Percentiles rank a stretch among this genome's conserved stretches.
phyloP scores from a whole-genome alignment of 148 eudicot genomes.

The Arbutus unedo region DNA sequence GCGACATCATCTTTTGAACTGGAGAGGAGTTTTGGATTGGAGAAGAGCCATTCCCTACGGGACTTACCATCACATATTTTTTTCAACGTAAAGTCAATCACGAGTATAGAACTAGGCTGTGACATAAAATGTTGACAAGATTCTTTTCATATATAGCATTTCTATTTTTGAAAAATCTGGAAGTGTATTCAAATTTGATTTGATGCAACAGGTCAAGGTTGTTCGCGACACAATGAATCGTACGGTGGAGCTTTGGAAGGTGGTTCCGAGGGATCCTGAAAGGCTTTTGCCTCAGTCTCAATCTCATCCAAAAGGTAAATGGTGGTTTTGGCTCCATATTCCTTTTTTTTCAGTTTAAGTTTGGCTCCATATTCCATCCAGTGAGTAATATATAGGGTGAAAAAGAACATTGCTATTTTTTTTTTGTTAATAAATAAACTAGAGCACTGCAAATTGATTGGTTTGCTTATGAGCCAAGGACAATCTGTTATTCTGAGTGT shows the following conservation, averaged over 20 bases:
- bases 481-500: background rate
- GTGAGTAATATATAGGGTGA: background rate
- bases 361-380: too few relatives aligned
- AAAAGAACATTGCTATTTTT: background rate
- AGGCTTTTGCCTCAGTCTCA: constrained; percentile 29
- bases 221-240: constrained; percentile 70
- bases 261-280: constrained; percentile 39
- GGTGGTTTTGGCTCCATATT: background rate
- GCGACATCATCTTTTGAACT: too few relatives aligned
- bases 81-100: background rate
- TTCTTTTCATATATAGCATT: background rate
- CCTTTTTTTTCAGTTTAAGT: background rate
- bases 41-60: too few relatives aligned
- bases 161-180: background rate
- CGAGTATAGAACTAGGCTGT: background rate
- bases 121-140: background rate
- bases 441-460: background rate
- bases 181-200: constrained; percentile 8
- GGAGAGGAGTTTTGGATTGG: too few relatives aligned
- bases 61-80: too few relatives aligned
- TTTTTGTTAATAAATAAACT: background rate
- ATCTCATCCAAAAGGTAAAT: constrained; percentile 50
- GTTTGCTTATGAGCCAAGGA: background rate
- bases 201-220: constrained; percentile 54
- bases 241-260: constrained; percentile 69